A percentile compares a stretch with the other conserved stretches of the same genome.
These are phyloP conservation scores for Aspergillus versicolor DNA, from an alignment of 2,329 filamentous ascomycete species.

Conservation along the genomic window DNA sequence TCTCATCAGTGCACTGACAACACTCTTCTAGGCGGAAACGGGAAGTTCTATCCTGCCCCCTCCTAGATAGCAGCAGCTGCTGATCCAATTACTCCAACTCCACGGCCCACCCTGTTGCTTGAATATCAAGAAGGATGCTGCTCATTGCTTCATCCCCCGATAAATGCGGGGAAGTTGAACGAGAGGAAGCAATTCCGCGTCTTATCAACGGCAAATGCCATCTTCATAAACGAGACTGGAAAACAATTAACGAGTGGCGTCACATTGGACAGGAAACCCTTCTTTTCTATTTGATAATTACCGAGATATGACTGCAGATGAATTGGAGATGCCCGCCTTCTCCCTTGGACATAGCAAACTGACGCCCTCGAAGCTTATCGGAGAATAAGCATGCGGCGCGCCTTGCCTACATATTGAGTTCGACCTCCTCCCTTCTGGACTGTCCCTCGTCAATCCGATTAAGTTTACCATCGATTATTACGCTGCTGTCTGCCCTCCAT, in stretches of 20 bases:
- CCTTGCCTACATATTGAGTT: neutral
- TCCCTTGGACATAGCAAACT: neutral
- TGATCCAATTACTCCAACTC: neutral
- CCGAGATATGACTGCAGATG: neutral
- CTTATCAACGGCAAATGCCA: neutral
- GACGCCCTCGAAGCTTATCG: conserved; percentile 3
- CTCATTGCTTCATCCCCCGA: neutral
- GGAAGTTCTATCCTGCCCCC: neutral
- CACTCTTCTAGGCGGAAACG: conserved; percentile 1
- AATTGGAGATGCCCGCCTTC: neutral
- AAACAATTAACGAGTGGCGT: neutral
- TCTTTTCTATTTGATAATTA: too few relatives aligned
- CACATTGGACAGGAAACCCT: too few relatives aligned
- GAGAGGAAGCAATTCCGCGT: neutral
- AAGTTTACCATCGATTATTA: neutral
- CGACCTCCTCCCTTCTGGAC: neutral
- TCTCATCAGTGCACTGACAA: neutral
- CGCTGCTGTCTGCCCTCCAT: conserved; percentile 13
- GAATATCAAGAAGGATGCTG: neutral
- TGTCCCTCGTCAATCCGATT: neutral
- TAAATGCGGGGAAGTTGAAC: conserved; percentile 4
- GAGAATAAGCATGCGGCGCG: neutral
- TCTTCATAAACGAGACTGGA: neutral
- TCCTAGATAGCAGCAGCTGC: too few relatives aligned
- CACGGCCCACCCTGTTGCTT: neutral